Conservation (phyloP, 2,329 filamentous ascomycete species). For the Trichoderma arundinaceum region DNA sequence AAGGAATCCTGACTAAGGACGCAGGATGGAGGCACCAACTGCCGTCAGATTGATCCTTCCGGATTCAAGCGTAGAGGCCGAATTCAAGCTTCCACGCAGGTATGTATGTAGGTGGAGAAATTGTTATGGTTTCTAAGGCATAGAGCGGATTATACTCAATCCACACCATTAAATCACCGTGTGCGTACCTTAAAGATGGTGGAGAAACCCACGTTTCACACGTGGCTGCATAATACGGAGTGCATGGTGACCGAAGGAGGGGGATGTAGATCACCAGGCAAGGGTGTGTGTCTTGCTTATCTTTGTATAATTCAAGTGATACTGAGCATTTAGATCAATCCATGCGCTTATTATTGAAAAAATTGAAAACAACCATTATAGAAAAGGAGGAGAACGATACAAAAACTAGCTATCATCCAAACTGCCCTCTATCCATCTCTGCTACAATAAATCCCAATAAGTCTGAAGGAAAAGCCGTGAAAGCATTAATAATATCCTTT, state of each 20-base stretch:
- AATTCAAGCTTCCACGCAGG: no score
- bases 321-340: no score
- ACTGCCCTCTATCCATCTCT: neutral
- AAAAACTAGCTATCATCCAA: neutral
- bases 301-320: neutral
- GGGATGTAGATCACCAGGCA: neutral
- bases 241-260: neutral
- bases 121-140: neutral
- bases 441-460: neutral
- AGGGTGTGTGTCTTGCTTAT: neutral
- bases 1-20: neutral
- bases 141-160: neutral
- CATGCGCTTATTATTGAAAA: no score
- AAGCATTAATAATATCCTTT: neutral
- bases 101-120: no score
- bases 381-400: no score
- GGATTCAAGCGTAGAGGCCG: neutral
- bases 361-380: no score
- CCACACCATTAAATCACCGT: neutral
- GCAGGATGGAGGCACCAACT: neutral
- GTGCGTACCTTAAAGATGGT: neutral
- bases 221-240: neutral
- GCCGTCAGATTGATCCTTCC: neutral
- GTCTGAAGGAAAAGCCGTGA: neutral
- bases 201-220: slow-evolving; percentile 7